Evolutionary conservation across 2,329 filamentous ascomycete genomes (phyloP).

Genomic region (Plectosphaerella sp.): DNA sequence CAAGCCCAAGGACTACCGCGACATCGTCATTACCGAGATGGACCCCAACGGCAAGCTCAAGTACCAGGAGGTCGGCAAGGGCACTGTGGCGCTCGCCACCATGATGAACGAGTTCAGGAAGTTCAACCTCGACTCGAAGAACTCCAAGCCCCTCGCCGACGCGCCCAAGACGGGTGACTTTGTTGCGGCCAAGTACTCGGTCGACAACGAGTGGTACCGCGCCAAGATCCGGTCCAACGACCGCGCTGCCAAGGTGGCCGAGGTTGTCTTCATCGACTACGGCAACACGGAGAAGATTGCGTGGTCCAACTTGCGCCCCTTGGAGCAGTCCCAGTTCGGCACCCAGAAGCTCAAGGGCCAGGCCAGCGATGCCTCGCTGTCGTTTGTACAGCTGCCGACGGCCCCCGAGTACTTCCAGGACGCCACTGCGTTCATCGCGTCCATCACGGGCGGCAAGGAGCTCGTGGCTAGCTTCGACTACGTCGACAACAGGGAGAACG

Average conservation of each 20-base stretch:
- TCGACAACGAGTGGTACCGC: conserved; percentile 91
- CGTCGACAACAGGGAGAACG: conserved; percentile 71
- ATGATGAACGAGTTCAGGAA: conserved; percentile 88
- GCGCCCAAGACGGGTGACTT: conserved; percentile 88
- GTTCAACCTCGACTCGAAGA: conserved; percentile 82
- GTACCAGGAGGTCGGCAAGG: conserved; percentile 83
- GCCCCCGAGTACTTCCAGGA: conserved; percentile 80
- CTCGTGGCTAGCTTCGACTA: conserved; percentile 91
- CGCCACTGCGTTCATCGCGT: conserved; percentile 68
- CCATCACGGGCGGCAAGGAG: conserved; percentile 68
- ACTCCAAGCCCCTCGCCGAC: conserved; percentile 67
- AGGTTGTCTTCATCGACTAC: conserved; percentile 94
- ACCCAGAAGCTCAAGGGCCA: conserved; percentile 79
- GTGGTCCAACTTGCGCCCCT: conserved; percentile 78
- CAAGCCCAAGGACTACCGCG: conserved; percentile 79
- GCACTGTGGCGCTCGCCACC: conserved; percentile 78
- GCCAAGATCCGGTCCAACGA: conserved; percentile 89
- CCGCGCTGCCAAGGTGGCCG: conserved; percentile 79
- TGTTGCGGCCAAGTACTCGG: conserved; percentile 86
- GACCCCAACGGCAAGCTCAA: conserved; percentile 80
- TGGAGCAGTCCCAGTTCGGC: conserved; percentile 75
- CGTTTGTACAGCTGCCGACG: conserved; percentile 83
- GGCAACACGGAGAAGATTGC: conserved; percentile 88
- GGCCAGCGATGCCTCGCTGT: conserved; percentile 80
- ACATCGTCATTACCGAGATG: conserved; percentile 88